phyloP scores from a whole-genome alignment of 148 eudicot species.

The Mesembryanthemum crystallinum region DNA sequence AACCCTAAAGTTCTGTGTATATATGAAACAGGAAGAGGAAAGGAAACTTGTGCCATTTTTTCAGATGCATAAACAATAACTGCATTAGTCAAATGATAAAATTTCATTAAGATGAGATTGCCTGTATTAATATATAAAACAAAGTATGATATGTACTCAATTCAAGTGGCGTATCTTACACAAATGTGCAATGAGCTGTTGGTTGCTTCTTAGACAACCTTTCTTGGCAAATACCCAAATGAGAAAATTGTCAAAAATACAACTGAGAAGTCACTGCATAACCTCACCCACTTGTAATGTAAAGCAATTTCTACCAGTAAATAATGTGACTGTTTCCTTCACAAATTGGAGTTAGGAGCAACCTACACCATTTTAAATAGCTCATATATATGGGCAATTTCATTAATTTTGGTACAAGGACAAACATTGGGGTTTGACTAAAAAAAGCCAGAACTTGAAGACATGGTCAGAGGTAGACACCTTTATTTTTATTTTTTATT shows the following conservation, averaged over 20 bases:
- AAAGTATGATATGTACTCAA: not conserved
- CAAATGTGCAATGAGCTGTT: slow-evolving; percentile 17
- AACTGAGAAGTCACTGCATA: not conserved
- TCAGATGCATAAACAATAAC: not conserved
- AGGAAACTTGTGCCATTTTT: not conserved
- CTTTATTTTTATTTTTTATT: no score
- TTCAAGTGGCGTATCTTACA: not conserved
- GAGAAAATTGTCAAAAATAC: not conserved
- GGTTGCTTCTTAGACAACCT: slow-evolving; percentile 8
- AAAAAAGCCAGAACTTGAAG: not conserved
- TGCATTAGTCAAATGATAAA: not conserved
- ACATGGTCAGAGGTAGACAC: no score
- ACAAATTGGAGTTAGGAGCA: slow-evolving; percentile 13
- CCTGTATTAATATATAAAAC: not conserved
- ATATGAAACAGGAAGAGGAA: not conserved
- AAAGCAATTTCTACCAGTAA: not conserved
- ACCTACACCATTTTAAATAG: not conserved
- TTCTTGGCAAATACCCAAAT: not conserved
- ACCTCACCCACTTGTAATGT: not conserved
- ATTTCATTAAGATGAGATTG: not conserved
- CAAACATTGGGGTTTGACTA: not conserved
- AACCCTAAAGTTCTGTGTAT: not conserved
- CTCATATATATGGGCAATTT: not conserved
- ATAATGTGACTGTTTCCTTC: not conserved
- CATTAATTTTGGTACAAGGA: not conserved